Percentiles rank a stretch among this genome's conserved stretches.
phyloP scores from a whole-genome alignment of 2,329 filamentous ascomycete genomes.

The Ophiostoma montium region DNA sequence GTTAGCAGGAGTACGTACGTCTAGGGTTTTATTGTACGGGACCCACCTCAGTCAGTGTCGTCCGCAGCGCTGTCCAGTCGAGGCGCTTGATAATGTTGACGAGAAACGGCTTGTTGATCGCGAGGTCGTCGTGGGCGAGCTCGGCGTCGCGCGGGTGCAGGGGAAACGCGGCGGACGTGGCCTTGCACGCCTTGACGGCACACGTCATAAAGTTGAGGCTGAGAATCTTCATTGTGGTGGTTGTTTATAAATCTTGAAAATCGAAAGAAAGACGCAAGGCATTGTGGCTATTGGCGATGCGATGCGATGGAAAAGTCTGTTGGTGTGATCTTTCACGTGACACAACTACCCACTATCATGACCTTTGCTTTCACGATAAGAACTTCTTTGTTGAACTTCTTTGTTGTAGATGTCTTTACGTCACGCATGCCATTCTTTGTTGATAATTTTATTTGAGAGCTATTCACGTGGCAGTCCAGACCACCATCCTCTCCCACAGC shows the following conservation, averaged over 20 bases:
- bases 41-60: slow-evolving; percentile 60
- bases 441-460: no score
- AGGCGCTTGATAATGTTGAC: slow-evolving; percentile 74
- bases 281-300: neutral
- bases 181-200: slow-evolving; percentile 89
- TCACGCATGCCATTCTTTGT: no score
- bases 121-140: slow-evolving; percentile 70
- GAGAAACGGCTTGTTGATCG: slow-evolving; percentile 68
- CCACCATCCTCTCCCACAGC: no score
- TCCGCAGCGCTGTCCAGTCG: slow-evolving; percentile 72
- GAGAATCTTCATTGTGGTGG: slow-evolving; percentile 66
- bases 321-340: neutral
- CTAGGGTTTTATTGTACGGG: neutral
- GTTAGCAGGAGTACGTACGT: neutral
- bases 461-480: no score
- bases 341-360: no score
- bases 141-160: slow-evolving; percentile 87
- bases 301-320: neutral
- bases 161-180: slow-evolving; percentile 64
- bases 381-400: no score
- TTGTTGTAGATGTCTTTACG: no score
- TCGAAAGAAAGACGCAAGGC: no score
- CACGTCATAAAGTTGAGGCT: slow-evolving; percentile 95
- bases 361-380: no score
- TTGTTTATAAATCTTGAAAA: neutral